Evolutionary conservation across 2,329 filamentous ascomycete genomes (phyloP).

Genomic region (Fusarium cicatricum): DNA sequence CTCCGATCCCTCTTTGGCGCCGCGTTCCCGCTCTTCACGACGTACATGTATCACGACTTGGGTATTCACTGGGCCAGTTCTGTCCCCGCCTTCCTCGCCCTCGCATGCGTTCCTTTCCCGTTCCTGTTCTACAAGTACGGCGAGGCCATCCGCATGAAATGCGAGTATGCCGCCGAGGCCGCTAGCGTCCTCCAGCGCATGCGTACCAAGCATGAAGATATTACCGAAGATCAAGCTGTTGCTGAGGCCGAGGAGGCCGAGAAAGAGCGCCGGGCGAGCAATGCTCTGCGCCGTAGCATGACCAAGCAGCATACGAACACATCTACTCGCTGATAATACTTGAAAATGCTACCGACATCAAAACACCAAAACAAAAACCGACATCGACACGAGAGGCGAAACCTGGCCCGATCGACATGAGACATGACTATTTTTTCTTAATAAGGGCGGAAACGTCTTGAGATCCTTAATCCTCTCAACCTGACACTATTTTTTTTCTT

Average conservation of each 20-base stretch:
- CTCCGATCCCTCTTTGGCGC: conserved; percentile 76
- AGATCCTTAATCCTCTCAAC: neutral
- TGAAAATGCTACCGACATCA: neutral
- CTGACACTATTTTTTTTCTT: neutral
- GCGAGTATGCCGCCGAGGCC: conserved; percentile 75
- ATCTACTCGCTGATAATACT: neutral
- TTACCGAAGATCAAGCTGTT: conserved; percentile 42
- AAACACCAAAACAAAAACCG: neutral
- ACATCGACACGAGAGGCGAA: neutral
- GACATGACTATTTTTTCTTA: neutral
- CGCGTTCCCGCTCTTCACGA: conserved; percentile 77
- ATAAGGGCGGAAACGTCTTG: neutral
- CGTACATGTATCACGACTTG: conserved; percentile 63
- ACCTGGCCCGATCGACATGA: neutral
- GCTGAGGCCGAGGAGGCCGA: conserved; percentile 37
- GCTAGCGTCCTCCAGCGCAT: conserved; percentile 64
- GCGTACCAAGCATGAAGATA: conserved; percentile 43
- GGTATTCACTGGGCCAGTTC: conserved; percentile 81
- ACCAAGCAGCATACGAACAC: conserved; percentile 21
- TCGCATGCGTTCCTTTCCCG: conserved; percentile 77
- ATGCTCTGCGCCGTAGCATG: conserved; percentile 30
- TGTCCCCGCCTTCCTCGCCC: conserved; percentile 76
- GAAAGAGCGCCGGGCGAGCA: conserved; percentile 39
- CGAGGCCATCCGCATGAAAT: conserved; percentile 65
- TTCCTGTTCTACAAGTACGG: conserved; percentile 82